phyloP scores from a whole-genome alignment of 352 stramenopile species.

The Pythium vanterpoolii region DNA sequence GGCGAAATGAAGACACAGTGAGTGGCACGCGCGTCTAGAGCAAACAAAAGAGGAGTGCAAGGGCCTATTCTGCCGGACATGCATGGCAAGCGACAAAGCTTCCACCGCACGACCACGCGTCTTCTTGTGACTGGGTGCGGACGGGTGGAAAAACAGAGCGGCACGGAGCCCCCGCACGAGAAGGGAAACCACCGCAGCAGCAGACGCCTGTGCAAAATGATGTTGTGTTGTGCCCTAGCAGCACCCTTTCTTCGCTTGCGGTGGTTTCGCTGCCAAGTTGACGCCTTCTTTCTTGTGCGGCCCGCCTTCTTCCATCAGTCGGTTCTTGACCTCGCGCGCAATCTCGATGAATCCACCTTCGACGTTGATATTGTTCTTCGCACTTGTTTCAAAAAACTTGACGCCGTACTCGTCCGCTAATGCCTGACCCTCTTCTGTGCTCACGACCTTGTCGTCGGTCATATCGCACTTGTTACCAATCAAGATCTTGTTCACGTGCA shows the following conservation, averaged over 20 bases:
- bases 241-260: conserved; percentile 80
- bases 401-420: conserved; percentile 94
- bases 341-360: conserved; percentile 89
- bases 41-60: conserved; percentile 28
- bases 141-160: conserved; percentile 4
- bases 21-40: conserved; percentile 23
- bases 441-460: conserved; percentile 95
- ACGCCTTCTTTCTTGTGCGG: conserved; percentile 84
- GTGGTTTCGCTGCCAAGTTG: conserved; percentile 75
- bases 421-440: conserved; percentile 92
- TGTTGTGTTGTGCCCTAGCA: conserved; percentile 45
- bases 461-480: conserved; percentile 99
- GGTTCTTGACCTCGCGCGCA: conserved; percentile 87
- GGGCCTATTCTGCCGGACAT: conserved; percentile 19
- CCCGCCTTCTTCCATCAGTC: conserved; percentile 85
- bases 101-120: conserved; percentile 1
- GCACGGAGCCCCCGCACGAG: conserved; percentile 1
- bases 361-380: conserved; percentile 96
- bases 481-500: conserved; percentile 99
- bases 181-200: conserved; percentile 3
- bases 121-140: conserved; percentile 1
- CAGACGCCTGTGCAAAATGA: not conserved
- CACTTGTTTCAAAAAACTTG: conserved; percentile 95
- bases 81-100: conserved; percentile 4
- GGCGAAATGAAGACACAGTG: conserved; percentile 17